phyloP scores from a whole-genome alignment of 192 early-diverging fungal genomes.

The Podila clonocystis region DNA sequence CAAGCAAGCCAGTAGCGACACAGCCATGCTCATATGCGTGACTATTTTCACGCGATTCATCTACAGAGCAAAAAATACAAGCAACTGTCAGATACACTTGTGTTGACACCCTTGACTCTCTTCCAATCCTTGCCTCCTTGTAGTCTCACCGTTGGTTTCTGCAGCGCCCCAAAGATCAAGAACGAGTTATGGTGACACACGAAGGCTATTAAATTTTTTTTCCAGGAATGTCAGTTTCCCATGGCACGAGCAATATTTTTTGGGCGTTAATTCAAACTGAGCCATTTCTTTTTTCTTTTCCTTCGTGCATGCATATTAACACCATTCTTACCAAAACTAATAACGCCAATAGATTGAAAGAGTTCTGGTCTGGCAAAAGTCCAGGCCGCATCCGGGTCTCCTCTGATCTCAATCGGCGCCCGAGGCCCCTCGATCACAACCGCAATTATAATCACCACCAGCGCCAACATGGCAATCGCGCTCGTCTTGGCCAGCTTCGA shows the following conservation, averaged over 20 bases:
- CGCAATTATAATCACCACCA: constrained; percentile 79
- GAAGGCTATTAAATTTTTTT: constrained; percentile 67
- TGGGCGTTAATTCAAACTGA: not conserved
- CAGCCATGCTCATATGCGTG: constrained; percentile 80
- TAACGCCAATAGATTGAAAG: constrained; percentile 88
- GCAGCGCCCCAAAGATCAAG: constrained; percentile 87
- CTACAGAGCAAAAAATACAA: constrained; percentile 29
- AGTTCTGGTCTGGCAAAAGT: constrained; percentile 60
- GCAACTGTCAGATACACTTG: not conserved
- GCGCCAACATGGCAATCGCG: constrained; percentile 83
- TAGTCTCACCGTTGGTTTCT: constrained; percentile 71
- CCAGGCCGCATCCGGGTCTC: constrained; percentile 48
- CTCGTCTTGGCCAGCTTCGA: constrained; percentile 90
- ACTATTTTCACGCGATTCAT: constrained; percentile 87
- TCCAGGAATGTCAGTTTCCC: constrained; percentile 4
- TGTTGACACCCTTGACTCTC: too few species aligned
- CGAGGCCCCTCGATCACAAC: constrained; percentile 77
- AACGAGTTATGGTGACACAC: constrained; percentile 98
- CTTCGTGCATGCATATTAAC: not conserved
- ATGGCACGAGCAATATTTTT: not conserved
- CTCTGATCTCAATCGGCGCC: constrained; percentile 62
- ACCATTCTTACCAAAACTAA: constrained; percentile 87
- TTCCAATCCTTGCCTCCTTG: too few species aligned
- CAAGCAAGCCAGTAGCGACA: constrained; percentile 77
- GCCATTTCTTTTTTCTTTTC: not conserved